Evolutionary conservation across 257 asterid species (phyloP), one percentile per base, ranked within the genome.

Genomic region (Nicotiana benthamiana): DNA sequence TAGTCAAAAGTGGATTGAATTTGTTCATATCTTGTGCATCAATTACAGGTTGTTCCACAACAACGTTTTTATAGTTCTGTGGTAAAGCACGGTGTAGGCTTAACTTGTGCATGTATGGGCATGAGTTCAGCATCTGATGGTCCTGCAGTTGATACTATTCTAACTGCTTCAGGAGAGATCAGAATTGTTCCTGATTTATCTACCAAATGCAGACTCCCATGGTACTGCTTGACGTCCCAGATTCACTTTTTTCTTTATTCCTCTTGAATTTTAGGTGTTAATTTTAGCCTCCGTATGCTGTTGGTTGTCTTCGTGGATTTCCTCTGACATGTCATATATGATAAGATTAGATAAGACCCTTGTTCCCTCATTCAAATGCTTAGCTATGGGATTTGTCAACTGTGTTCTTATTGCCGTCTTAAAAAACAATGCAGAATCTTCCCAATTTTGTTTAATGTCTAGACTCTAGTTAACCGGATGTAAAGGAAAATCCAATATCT

Each of bases 171-270:
- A 34, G 99, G 99, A 82, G 99, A 95, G 90, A 91, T 88, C 81
- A 92, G 97, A 84, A 90, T 95, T 75, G 83, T 93, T 78, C 98
- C 99, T 77, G 99, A 91, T 90, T 66, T 90, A 54, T 84, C 95
- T 30, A 93, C 98, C 67, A 92, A 82, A 87, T 68, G 81, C 80
- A 76, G 80, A 83, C 86, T 95, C 83, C 99, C 98, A n/a, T 95
- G 99, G 98, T 95, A 68, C 54, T 61, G 77, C 79, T 68, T 77
- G 34, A 59, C 57, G 75, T 27, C 30, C 72, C 26, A 34, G 5
- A 60, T 60, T 46, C 74, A 28, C 62, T 59, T 28, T 79, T 51
- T 79, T 67, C 74, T 20, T 28, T 64, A 52, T 63, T 63, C 62
- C 6, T 57, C 43, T 75, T 17, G 36, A 22, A 77, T 32, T 57